A percentile compares a stretch with the other conserved stretches of the same genome.
These are phyloP conservation scores for Tetrahymena borealis DNA, from an alignment of 73 alveolate species.

Conservation along the genomic window DNA sequence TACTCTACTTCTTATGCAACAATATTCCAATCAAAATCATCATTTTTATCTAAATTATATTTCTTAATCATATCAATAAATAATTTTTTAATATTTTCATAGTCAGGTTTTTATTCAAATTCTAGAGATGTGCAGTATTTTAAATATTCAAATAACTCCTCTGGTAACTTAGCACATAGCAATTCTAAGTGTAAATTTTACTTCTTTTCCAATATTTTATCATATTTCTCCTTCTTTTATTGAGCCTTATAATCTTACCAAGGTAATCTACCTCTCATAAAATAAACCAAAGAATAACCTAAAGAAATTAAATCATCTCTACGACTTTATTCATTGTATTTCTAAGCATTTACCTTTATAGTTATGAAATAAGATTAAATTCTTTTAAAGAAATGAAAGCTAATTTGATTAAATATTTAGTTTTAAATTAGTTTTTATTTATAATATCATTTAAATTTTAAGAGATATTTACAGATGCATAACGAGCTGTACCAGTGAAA, in stretches of 20 bases:
- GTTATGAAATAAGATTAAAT: slow-evolving; percentile 29
- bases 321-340: slow-evolving; percentile 55
- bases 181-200: not conserved
- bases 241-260: slow-evolving; percentile 52
- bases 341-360: slow-evolving; percentile 34
- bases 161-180: not conserved
- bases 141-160: slow-evolving; percentile 16
- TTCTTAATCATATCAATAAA: not conserved
- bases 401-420: slow-evolving; percentile 35
- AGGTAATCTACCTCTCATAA: slow-evolving; percentile 52
- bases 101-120: slow-evolving; percentile 36
- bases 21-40: not conserved
- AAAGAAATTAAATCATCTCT: slow-evolving; percentile 66
- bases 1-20: not conserved
- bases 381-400: too few species aligned
- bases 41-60: not conserved
- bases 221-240: slow-evolving; percentile 36
- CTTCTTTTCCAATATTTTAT: not conserved
- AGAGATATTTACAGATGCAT: slow-evolving; percentile 48
- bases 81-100: slow-evolving; percentile 10
- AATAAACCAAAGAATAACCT: slow-evolving; percentile 48
- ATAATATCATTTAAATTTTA: slow-evolving; percentile 31
- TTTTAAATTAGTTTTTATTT: slow-evolving; percentile 40
- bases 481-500: slow-evolving; percentile 63
- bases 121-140: slow-evolving; percentile 18